Evolutionary conservation across 257 asterid species (phyloP).

Genomic region (Verbascum thapsus): DNA sequence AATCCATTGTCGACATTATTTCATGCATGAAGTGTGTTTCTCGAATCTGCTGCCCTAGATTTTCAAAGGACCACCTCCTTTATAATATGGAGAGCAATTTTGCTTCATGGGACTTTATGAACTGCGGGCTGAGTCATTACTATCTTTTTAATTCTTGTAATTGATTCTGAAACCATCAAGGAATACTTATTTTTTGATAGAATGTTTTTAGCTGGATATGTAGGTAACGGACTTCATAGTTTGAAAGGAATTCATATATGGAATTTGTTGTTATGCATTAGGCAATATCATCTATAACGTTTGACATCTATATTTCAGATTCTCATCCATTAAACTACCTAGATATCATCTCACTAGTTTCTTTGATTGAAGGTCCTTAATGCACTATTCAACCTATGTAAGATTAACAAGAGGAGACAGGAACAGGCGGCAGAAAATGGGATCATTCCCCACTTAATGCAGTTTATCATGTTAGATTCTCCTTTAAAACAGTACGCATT

Average conservation of each 20-base stretch:
- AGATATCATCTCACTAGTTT: constrained; percentile 37
- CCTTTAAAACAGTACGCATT: constrained; percentile 87
- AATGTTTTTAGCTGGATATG: background rate
- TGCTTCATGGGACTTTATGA: background rate
- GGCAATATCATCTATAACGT: background rate
- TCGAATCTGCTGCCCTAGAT: background rate
- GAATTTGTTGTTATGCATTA: background rate
- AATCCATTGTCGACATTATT: too few species aligned
- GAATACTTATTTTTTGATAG: constrained; percentile 1
- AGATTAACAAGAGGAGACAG: constrained; percentile 98
- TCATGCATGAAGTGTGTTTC: background rate
- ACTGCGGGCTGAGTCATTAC: too few species aligned
- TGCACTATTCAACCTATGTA: constrained; percentile 96
- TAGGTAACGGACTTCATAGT: background rate
- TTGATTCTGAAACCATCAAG: too few species aligned
- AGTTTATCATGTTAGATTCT: constrained; percentile 86
- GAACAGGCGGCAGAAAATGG: constrained; percentile 99
- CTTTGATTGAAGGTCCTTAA: constrained; percentile 73
- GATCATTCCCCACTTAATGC: constrained; percentile 95
- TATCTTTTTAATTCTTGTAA: too few species aligned
- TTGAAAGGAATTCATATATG: background rate
- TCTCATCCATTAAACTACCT: constrained; percentile 15
- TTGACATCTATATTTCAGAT: background rate
- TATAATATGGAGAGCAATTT: background rate
- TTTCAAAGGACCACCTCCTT: background rate